Conservation (phyloP, 768 basidiomycete genomes). For the Hericium erinaceus region DNA sequence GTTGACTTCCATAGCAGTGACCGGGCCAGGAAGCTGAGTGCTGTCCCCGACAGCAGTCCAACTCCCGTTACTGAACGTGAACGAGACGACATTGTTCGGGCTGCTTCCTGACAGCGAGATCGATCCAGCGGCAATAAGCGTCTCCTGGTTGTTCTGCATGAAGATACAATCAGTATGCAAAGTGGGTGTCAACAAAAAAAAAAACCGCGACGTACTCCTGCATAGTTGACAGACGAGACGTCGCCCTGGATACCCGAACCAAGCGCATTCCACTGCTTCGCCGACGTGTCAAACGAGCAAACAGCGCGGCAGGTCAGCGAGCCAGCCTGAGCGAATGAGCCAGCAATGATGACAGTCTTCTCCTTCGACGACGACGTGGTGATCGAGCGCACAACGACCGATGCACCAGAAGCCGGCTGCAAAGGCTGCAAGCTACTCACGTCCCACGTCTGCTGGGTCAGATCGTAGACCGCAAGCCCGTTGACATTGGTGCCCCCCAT, state of each 20-base stretch:
- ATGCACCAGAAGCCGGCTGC: conserved; percentile 40
- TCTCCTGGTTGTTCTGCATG: conserved; percentile 50
- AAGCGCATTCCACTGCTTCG: conserved; percentile 72
- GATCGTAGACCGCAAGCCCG: conserved; percentile 77
- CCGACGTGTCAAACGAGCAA: conserved; percentile 60
- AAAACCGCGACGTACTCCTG: conserved; percentile 51
- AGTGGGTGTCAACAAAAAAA: background rate
- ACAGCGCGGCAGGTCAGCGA: conserved; percentile 65
- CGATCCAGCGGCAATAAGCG: conserved; percentile 73
- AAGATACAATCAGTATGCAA: conserved; percentile 9
- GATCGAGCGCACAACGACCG: conserved; percentile 65
- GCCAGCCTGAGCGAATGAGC: conserved; percentile 79
- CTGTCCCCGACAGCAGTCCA: conserved; percentile 66
- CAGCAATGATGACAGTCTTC: conserved; percentile 69
- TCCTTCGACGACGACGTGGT: conserved; percentile 49
- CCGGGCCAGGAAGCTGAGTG: conserved; percentile 72
- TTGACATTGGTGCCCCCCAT: conserved; percentile 45
- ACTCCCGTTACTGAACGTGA: conserved; percentile 56
- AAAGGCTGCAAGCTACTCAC: conserved; percentile 49
- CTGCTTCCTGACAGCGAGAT: conserved; percentile 58
- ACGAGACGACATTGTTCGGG: conserved; percentile 65
- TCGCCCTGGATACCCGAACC: conserved; percentile 79
- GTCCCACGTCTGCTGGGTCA: conserved; percentile 55
- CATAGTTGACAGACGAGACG: conserved; percentile 67
- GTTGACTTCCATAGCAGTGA: conserved; percentile 83